A percentile compares a stretch with the other conserved stretches of the same genome.
Evolutionary conservation across 257 asterid species (phyloP).

Genomic region (Solanum medicagineum): DNA sequence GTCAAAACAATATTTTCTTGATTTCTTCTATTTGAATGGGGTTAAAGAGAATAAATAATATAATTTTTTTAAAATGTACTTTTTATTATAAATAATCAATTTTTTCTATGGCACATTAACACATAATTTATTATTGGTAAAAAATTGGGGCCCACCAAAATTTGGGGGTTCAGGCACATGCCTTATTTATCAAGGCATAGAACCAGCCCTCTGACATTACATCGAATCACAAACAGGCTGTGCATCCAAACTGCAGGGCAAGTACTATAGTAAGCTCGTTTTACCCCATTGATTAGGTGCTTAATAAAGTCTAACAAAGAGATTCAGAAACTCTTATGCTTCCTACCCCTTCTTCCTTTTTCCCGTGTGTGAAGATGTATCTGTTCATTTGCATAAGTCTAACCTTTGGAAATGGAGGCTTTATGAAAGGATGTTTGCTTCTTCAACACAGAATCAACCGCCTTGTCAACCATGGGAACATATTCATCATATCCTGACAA

Average conservation of each 20-base stretch:
- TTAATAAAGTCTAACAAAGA: neutral
- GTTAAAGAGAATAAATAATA: no score
- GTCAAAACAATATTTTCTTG: no score
- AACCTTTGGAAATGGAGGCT: conserved; percentile 36
- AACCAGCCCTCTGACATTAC: neutral
- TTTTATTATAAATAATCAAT: no score
- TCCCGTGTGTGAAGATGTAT: neutral
- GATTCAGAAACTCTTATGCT: neutral
- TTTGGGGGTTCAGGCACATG: no score
- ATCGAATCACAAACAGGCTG: neutral
- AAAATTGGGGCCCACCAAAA: no score
- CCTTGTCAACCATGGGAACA: conserved; percentile 84
- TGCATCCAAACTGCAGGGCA: neutral
- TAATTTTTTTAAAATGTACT: no score
- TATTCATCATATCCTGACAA: conserved; percentile 59
- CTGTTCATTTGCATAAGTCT: neutral
- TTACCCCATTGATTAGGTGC: neutral
- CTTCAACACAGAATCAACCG: conserved; percentile 61
- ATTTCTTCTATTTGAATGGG: no score
- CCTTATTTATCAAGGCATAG: no score
- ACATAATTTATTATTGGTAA: no score
- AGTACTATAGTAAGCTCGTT: neutral
- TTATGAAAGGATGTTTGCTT: conserved; percentile 31
- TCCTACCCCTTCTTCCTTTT: neutral
- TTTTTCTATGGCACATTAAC: no score